Evolutionary conservation across 306 rosid genomes (phyloP).

Genomic region (Pyrus bretschneideri): DNA sequence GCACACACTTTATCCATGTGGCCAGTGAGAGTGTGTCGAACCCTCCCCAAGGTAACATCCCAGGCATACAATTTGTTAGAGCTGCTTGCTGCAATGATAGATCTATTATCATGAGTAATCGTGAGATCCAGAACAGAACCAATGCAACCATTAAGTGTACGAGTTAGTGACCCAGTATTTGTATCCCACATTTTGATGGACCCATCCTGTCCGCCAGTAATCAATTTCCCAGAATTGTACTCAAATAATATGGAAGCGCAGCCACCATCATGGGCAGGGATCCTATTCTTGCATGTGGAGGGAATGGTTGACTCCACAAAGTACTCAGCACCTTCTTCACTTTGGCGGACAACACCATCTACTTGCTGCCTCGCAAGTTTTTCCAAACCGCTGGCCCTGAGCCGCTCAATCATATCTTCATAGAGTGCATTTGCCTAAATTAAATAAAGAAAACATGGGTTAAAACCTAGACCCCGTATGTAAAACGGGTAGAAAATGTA

Average conservation of each 20-base stretch:
- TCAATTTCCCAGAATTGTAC: constrained; percentile 64
- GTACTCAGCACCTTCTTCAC: constrained; percentile 94
- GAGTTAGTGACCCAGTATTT: constrained; percentile 55
- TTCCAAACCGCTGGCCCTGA: constrained; percentile 82
- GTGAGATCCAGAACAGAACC: constrained; percentile 91
- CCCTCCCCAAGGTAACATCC: constrained; percentile 79
- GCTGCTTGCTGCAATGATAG: constrained; percentile 96
- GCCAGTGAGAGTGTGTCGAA: constrained; percentile 84
- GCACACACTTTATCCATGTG: constrained; percentile 95
- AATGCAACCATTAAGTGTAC: constrained; percentile 73
- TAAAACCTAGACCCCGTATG: background rate
- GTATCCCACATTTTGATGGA: constrained; percentile 87
- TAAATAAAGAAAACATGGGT: constrained; percentile 10
- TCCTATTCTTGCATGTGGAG: constrained; percentile 59
- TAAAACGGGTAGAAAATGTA: background rate
- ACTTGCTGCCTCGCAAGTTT: constrained; percentile 88
- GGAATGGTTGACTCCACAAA: constrained; percentile 69
- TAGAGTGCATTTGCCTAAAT: constrained; percentile 81
- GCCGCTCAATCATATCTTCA: constrained; percentile 69
- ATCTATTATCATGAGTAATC: constrained; percentile 75
- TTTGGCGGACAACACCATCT: constrained; percentile 96
- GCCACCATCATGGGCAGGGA: constrained; percentile 88
- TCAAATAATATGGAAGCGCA: constrained; percentile 81
- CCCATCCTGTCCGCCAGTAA: constrained; percentile 92
- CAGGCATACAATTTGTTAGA: constrained; percentile 85